Conservation (phyloP, 352 stramenopile genomes). For the Globisporangium megalacanthum region DNA sequence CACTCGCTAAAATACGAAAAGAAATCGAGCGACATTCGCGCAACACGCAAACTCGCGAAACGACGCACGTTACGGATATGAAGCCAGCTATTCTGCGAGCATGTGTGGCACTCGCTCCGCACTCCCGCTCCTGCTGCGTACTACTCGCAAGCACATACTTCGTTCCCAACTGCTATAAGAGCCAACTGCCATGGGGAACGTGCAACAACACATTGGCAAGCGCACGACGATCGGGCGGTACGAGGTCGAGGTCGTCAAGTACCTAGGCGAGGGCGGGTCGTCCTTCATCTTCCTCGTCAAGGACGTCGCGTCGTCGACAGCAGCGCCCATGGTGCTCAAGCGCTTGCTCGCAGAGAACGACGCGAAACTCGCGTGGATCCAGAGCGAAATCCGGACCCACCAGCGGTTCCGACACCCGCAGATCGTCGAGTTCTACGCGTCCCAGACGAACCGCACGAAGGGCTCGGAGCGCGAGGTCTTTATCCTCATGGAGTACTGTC, state of each 20-base stretch:
- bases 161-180: no score
- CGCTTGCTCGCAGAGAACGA: slow-evolving; percentile 68
- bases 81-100: no score
- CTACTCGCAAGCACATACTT: background rate
- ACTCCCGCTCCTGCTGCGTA: background rate
- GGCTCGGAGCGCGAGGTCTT: slow-evolving; percentile 81
- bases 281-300: slow-evolving; percentile 84
- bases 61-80: slow-evolving; percentile 17
- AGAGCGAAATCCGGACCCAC: slow-evolving; percentile 71
- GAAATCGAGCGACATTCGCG: slow-evolving; percentile 16
- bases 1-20: background rate
- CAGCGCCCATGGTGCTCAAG: slow-evolving; percentile 60
- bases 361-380: slow-evolving; percentile 47
- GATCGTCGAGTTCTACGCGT: slow-evolving; percentile 65
- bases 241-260: slow-evolving; percentile 68
- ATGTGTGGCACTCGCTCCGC: no score
- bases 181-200: slow-evolving; percentile 46
- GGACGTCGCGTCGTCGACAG: slow-evolving; percentile 29
- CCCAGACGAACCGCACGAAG: slow-evolving; percentile 32
- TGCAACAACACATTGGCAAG: slow-evolving; percentile 77
- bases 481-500: slow-evolving; percentile 97
- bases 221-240: slow-evolving; percentile 52
- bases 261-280: slow-evolving; percentile 67
- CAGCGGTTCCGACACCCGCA: slow-evolving; percentile 60
- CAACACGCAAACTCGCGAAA: slow-evolving; percentile 16